Evolutionary conservation across 2,329 filamentous ascomycete species (phyloP), one percentile per base, ranked within the genome.

Genomic region (Claviceps pazoutovae): DNA sequence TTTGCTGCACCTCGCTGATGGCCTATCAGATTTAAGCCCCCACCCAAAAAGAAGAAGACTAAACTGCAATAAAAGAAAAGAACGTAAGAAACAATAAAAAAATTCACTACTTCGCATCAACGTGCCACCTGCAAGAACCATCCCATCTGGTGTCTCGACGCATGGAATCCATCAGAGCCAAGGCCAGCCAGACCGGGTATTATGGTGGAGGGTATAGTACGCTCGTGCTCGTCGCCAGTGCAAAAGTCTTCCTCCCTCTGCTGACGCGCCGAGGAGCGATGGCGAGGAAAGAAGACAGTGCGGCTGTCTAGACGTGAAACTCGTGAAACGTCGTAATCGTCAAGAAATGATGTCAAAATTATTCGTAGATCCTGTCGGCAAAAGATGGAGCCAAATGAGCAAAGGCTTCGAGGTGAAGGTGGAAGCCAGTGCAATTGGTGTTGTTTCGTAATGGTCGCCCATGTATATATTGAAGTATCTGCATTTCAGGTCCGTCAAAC

Each of bases 321-420:
- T 71, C 68, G 65, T 71, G 64, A 71, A 69, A 65, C 66, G 66
- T 70, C 67, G 66, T 70, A 65, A 68, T 71, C 68, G 67, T 71
- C 68, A 71, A 67, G 64, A 64, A 34, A 64, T 52, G 44, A 41
- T 50, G 51, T 52, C 46, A 37, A 49, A 44, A 39, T 48, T 48
- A 37, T 51, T 54, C 53, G 49, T 54, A 50, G 43, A 48, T 52
- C 50, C 52, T 51, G 43, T 54, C 50, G 30, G 53, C 43, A 54
- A 52, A 48, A 47, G 45, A 45, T 50, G 49, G 48, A 49, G 17
- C 8, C 37, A 43, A 37, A 16, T 45, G 47, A 42, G 26, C 43
- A 53, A 50, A 34, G 30, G 52, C 45, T 59, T 53, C 48, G 19
- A 51, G 53, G 58, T 59, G 56, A 58, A 56, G 53, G 58, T 55